Evolutionary conservation across 441 rosid genomes (phyloP).

Genomic region (Aquilaria agallochum): DNA sequence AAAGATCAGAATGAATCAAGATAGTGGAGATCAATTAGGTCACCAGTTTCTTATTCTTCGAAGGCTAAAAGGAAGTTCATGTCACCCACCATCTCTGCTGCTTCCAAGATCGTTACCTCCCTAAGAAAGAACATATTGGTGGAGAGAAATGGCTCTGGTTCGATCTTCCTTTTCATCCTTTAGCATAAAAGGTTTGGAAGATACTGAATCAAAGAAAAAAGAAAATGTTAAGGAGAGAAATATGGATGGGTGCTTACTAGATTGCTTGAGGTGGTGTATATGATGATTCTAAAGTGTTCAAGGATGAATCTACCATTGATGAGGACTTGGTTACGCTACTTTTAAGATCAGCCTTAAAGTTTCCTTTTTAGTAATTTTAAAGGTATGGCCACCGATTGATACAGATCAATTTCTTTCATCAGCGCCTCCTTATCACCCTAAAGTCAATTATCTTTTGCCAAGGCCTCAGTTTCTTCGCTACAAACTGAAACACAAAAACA

Average conservation of each 20-base stretch:
- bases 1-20: conserved; percentile 27
- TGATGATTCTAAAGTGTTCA: neutral
- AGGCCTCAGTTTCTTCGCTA: conserved; percentile 84
- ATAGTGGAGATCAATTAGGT: conserved; percentile 23
- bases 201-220: neutral
- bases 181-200: neutral
- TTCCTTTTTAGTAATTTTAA: conserved; percentile 23
- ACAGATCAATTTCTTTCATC: conserved; percentile 37
- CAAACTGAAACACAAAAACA: conserved; percentile 60
- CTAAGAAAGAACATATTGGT: conserved; percentile 70
- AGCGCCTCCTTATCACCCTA: conserved; percentile 70
- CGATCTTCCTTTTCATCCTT: conserved; percentile 25
- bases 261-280: conserved; percentile 6
- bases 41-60: conserved; percentile 27
- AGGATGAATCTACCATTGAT: conserved; percentile 17
- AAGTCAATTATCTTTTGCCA: conserved; percentile 71
- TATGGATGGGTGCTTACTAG: too few species aligned
- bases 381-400: conserved; percentile 52
- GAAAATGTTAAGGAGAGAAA: neutral
- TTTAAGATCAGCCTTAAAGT: conserved; percentile 36
- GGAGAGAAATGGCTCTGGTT: conserved; percentile 50
- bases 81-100: conserved; percentile 88
- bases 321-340: conserved; percentile 37
- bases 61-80: conserved; percentile 68
- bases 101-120: conserved; percentile 64